Evolutionary conservation across 805 yeast species (phyloP).

Genomic region (Pichia insulana): DNA sequence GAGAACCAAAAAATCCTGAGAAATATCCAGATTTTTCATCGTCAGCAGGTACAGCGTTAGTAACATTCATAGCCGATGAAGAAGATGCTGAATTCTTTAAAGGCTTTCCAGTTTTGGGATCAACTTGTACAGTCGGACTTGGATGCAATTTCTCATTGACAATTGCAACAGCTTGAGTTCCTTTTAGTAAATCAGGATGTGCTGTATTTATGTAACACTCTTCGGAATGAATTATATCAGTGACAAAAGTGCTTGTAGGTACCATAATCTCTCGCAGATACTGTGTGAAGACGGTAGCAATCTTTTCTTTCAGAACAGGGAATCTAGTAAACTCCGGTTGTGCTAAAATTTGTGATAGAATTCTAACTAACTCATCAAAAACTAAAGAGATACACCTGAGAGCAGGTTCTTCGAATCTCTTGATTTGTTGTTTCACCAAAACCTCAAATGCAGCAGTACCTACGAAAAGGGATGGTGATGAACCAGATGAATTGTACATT

Average conservation of each 20-base stretch:
- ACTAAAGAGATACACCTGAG: slow-evolving; percentile 80
- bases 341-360: slow-evolving; percentile 72
- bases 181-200: slow-evolving; percentile 92
- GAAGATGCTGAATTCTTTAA: slow-evolving; percentile 8
- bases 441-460: slow-evolving; percentile 98
- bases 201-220: slow-evolving; percentile 95
- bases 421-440: slow-evolving; percentile 86
- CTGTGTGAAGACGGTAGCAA: slow-evolving; percentile 69
- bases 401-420: slow-evolving; percentile 90
- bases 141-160: slow-evolving; percentile 84
- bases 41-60: slow-evolving; percentile 23
- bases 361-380: slow-evolving; percentile 90
- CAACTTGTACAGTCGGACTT: slow-evolving; percentile 61
- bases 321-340: slow-evolving; percentile 81
- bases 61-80: slow-evolving; percentile 29
- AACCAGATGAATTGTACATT: slow-evolving; percentile 93
- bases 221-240: slow-evolving; percentile 77
- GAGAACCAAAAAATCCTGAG: slow-evolving; percentile 89
- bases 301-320: slow-evolving; percentile 83
- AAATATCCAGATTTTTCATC: slow-evolving; percentile 70
- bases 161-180: slow-evolving; percentile 89
- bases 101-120: slow-evolving; percentile 86
- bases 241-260: slow-evolving; percentile 82
- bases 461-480: slow-evolving; percentile 91
- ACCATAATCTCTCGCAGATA: slow-evolving; percentile 68